These are phyloP conservation scores for Rhytidiadelphus loreus DNA, from an alignment of 225 moss, liverwort and hornwort genomes.

Conservation along the genomic window DNA sequence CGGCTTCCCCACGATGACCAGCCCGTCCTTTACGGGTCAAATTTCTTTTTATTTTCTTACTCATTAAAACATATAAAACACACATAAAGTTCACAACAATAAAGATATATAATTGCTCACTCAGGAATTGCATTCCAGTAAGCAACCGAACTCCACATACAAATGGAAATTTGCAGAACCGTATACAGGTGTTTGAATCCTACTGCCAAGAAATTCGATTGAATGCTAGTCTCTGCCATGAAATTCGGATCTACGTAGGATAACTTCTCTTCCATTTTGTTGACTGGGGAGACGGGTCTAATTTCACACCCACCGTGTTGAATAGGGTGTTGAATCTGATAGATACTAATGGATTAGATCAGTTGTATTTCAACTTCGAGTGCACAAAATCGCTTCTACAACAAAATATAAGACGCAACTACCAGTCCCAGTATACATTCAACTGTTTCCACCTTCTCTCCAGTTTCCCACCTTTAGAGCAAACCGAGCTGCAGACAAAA, in stretches of 20 bases:
- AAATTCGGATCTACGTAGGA: neutral
- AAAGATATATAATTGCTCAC: neutral
- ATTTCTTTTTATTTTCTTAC: neutral
- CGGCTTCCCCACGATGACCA: too few relatives aligned
- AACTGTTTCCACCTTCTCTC: too few relatives aligned
- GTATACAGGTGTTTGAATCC: neutral
- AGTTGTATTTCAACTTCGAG: neutral
- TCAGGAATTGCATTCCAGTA: neutral
- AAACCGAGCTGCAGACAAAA: neutral
- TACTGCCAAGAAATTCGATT: neutral
- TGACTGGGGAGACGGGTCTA: neutral
- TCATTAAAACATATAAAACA: neutral
- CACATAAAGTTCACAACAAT: neutral
- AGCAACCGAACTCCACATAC: neutral
- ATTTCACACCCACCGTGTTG: fast-evolving
- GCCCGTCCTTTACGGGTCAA: neutral
- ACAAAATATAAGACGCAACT: neutral
- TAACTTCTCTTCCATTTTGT: neutral
- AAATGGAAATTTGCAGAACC: neutral
- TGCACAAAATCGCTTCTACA: neutral
- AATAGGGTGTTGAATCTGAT: neutral
- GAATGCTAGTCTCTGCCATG: too few relatives aligned
- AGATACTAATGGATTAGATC: neutral
- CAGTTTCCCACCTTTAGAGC: neutral
- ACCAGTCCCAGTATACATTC: neutral